Conservation (phyloP, 2,329 filamentous ascomycete genomes). For the Aspergillus sp. region DNA sequence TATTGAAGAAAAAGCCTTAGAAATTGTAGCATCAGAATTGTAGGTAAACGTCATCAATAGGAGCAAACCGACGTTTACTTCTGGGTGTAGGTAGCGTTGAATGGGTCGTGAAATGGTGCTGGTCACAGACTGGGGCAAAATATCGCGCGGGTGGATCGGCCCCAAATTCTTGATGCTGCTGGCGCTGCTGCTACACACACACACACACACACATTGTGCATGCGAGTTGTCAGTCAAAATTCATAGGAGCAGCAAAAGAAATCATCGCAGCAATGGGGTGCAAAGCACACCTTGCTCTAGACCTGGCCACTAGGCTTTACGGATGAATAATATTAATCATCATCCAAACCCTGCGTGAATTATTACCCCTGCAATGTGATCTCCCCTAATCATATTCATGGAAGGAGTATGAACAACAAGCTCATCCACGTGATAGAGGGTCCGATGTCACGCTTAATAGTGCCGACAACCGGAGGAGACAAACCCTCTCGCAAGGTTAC, state of each 20-base stretch:
- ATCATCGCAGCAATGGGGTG: not conserved
- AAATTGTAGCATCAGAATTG: not conserved
- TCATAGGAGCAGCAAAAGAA: too few relatives aligned
- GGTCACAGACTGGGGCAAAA: not conserved
- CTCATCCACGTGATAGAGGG: slow-evolving; percentile 13
- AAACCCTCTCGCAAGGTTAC: not conserved
- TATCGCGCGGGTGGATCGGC: slow-evolving; percentile 2
- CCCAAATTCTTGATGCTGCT: not conserved
- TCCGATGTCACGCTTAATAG: slow-evolving; percentile 7
- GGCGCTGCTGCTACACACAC: too few relatives aligned
- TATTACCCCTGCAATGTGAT: too few relatives aligned
- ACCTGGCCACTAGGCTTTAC: not conserved
- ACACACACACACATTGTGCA: not conserved
- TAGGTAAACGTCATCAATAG: not conserved
- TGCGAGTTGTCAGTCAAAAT: not conserved
- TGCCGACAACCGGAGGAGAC: slow-evolving; percentile 13
- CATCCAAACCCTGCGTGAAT: not conserved
- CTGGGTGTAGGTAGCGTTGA: not conserved
- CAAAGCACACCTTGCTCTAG: not conserved
- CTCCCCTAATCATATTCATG: too few relatives aligned
- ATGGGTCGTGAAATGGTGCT: not conserved
- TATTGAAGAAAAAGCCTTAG: too few relatives aligned
- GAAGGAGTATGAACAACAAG: not conserved
- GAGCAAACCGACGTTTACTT: not conserved
- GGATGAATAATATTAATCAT: not conserved